Percentiles rank a stretch among this genome's conserved stretches.
phyloP scores from a whole-genome alignment of 1,139 yeast genomes.

The Yamadazyma jaroonii region DNA sequence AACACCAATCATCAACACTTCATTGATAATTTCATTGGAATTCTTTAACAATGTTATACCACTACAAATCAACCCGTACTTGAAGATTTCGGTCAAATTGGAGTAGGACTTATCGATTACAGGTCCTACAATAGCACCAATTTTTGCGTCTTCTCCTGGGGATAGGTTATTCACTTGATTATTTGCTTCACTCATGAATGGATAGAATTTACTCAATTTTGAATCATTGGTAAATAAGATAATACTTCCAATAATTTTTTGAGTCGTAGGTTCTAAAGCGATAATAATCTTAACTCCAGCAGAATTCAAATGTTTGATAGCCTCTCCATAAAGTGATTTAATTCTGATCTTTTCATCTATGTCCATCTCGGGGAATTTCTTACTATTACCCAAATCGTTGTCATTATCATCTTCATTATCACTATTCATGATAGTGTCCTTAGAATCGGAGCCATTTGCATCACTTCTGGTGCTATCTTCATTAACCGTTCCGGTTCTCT shows the following conservation, averaged over 20 bases:
- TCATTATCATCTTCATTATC: slow-evolving; percentile 3
- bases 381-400: slow-evolving; percentile 3
- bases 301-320: slow-evolving; percentile 20
- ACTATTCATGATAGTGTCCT: slow-evolving; percentile 3
- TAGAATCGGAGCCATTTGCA: slow-evolving; percentile 7
- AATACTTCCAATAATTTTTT: slow-evolving; percentile 53
- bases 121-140: slow-evolving; percentile 59
- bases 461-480: slow-evolving; percentile 8
- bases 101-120: slow-evolving; percentile 56
- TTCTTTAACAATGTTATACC: slow-evolving; percentile 53
- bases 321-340: slow-evolving; percentile 22
- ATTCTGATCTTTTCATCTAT: slow-evolving; percentile 14
- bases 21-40: slow-evolving; percentile 23
- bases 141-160: slow-evolving; percentile 10
- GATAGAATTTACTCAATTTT: slow-evolving; percentile 47
- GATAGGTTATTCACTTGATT: slow-evolving; percentile 5
- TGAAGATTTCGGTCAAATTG: slow-evolving; percentile 53
- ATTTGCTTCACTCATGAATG: slow-evolving; percentile 42
- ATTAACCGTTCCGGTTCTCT: slow-evolving; percentile 8
- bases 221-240: slow-evolving; percentile 52
- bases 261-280: slow-evolving; percentile 56
- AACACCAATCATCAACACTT: slow-evolving; percentile 41
- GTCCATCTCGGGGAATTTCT: slow-evolving; percentile 3
- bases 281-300: slow-evolving; percentile 48
- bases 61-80: slow-evolving; percentile 57